A percentile compares a stretch with the other conserved stretches of the same genome.
phyloP scores from a whole-genome alignment of 2,329 filamentous ascomycete genomes.

The Gaeumannomyces tritici region DNA sequence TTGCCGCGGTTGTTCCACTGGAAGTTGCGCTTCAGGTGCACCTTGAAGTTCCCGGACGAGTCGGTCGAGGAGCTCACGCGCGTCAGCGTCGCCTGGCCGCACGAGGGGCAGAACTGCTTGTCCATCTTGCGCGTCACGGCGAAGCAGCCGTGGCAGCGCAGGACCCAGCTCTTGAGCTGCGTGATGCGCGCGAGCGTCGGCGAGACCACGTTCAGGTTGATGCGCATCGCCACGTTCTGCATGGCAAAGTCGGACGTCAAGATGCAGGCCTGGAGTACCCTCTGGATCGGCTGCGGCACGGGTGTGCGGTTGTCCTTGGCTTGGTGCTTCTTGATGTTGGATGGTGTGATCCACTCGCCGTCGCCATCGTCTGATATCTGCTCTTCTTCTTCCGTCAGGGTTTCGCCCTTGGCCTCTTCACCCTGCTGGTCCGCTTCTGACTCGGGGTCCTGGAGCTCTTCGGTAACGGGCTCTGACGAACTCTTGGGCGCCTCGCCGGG shows the following conservation, averaged over 20 bases:
- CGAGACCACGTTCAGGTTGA: conserved; percentile 65
- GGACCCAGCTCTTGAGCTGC: conserved; percentile 77
- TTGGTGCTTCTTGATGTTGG: conserved; percentile 81
- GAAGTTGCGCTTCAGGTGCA: conserved; percentile 90
- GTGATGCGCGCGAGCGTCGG: conserved; percentile 73
- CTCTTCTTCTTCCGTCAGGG: conserved; percentile 15
- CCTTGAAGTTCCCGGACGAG: conserved; percentile 65
- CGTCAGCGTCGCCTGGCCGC: conserved; percentile 78
- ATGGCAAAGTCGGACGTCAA: conserved; percentile 95
- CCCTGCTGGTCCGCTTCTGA: conserved; percentile 18
- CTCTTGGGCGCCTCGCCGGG: neutral
- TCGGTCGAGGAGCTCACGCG: conserved; percentile 81
- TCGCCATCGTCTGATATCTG: conserved; percentile 38
- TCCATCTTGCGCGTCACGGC: conserved; percentile 70
- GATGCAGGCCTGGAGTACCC: conserved; percentile 75
- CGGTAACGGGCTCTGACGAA: conserved; percentile 9
- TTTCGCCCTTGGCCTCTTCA: conserved; percentile 22
- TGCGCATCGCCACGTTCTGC: conserved; percentile 92
- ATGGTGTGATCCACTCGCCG: conserved; percentile 89
- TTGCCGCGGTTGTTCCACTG: conserved; percentile 94
- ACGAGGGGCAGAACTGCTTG: conserved; percentile 87
- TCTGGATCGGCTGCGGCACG: conserved; percentile 40
- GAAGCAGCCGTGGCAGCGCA: conserved; percentile 94
- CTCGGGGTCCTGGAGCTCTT: conserved; percentile 13
- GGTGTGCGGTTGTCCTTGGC: conserved; percentile 48